These are phyloP conservation scores for Triglochin maritima DNA, from an alignment of 106 monocot genomes.

Conservation along the genomic window DNA sequence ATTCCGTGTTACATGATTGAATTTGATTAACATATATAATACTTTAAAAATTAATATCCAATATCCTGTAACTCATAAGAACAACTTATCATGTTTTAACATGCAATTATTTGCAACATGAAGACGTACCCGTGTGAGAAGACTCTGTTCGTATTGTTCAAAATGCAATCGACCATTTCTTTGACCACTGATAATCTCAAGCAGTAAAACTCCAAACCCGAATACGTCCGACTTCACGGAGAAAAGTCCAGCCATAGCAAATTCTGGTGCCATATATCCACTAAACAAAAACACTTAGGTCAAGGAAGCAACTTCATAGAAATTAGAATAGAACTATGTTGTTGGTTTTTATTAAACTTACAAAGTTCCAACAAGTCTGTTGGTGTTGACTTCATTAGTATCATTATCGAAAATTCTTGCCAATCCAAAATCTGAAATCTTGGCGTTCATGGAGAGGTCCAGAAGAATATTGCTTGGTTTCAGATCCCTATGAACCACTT, in stretches of 20 bases:
- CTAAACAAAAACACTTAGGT: slow-evolving; percentile 11
- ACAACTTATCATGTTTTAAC: not conserved
- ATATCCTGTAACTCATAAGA: not conserved
- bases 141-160: slow-evolving; percentile 22
- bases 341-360: not conserved
- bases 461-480: not conserved
- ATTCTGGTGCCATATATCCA: slow-evolving; percentile 69
- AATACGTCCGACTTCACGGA: slow-evolving; percentile 52
- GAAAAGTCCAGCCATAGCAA: slow-evolving; percentile 34
- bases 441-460: not conserved
- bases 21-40: too few species aligned
- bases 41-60: too few species aligned
- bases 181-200: slow-evolving; percentile 49
- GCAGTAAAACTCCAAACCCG: slow-evolving; percentile 47
- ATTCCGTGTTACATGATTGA: too few species aligned
- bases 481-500: slow-evolving; percentile 6
- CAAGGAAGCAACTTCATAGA: too few species aligned
- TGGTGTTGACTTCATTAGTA: not conserved
- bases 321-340: too few species aligned
- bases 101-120: not conserved
- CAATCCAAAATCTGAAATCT: slow-evolving; percentile 7
- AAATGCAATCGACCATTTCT: slow-evolving; percentile 37
- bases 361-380: slow-evolving; percentile 9
- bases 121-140: slow-evolving; percentile 24
- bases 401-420: slow-evolving; percentile 2